phyloP scores from a whole-genome alignment of 2,329 filamentous ascomycete genomes.

The Alternaria hordeiaustralica region DNA sequence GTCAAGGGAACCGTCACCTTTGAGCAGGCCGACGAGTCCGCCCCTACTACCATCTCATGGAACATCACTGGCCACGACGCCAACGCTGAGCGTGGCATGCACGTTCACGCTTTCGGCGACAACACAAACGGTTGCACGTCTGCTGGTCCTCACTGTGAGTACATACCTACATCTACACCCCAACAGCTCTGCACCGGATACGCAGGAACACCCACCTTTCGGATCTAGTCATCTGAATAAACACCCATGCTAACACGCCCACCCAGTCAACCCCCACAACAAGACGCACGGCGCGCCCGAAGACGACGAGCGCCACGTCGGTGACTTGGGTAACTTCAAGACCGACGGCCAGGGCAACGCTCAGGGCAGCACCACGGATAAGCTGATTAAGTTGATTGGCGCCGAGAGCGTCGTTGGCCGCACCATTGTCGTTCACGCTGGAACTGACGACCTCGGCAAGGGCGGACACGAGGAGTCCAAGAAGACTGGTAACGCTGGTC shows the following conservation, averaged over 20 bases:
- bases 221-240: background rate
- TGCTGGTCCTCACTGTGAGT: conserved; percentile 93
- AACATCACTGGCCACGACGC: conserved; percentile 90
- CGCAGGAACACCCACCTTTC: background rate
- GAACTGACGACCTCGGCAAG: conserved; percentile 96
- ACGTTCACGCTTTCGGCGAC: conserved; percentile 98
- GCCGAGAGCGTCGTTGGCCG: conserved; percentile 94
- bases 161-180: background rate
- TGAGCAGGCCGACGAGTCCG: conserved; percentile 84
- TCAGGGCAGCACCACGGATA: conserved; percentile 80
- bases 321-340: conserved; percentile 96
- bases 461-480: conserved; percentile 92
- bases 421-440: conserved; percentile 91
- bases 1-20: conserved; percentile 93
- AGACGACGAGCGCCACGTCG: conserved; percentile 89
- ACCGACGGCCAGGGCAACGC: conserved; percentile 92
- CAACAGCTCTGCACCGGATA: background rate
- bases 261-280: conserved; percentile 87
- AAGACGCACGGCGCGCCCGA: conserved; percentile 89
- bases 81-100: conserved; percentile 96
- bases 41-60: conserved; percentile 87
- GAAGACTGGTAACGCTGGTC: conserved; percentile 96
- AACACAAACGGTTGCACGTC: conserved; percentile 99
- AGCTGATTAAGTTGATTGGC: conserved; percentile 92
- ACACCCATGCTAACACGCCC: conserved; percentile 5